phyloP scores from a whole-genome alignment of 495 filamentous ascomycete species.

The Lindgomyces ingoldianus region DNA sequence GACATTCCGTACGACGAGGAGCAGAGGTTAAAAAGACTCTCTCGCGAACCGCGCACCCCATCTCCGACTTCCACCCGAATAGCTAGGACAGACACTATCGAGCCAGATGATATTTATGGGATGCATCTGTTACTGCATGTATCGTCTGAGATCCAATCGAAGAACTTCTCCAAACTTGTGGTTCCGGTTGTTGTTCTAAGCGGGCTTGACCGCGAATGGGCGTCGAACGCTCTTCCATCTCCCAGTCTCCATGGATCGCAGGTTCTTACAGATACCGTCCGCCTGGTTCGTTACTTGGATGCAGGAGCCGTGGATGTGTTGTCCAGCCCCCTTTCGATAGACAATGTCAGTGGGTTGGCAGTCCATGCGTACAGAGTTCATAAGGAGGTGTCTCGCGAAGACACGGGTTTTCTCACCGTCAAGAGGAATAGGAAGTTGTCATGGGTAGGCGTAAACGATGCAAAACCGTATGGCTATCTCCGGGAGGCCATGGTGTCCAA shows the following conservation, averaged over 20 bases:
- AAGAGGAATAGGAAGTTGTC: slow-evolving; percentile 78
- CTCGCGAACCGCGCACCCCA: slow-evolving; percentile 38
- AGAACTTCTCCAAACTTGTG: slow-evolving; percentile 38
- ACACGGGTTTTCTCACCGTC: slow-evolving; percentile 64
- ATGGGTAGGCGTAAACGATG: slow-evolving; percentile 86
- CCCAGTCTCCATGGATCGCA: slow-evolving; percentile 38
- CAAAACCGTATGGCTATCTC: slow-evolving; percentile 85
- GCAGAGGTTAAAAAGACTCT: slow-evolving; percentile 38
- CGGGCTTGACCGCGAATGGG: slow-evolving; percentile 37
- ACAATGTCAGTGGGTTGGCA: slow-evolving; percentile 69
- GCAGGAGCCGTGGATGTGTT: slow-evolving; percentile 84
- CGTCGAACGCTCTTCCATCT: slow-evolving; percentile 32
- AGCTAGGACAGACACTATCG: slow-evolving; percentile 16
- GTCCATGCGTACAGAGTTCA: slow-evolving; percentile 81
- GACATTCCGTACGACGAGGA: slow-evolving; percentile 46
- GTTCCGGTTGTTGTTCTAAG: slow-evolving; percentile 41
- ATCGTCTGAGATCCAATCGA: slow-evolving; percentile 39
- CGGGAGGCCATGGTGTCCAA: slow-evolving; percentile 86
- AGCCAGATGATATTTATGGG: slow-evolving; percentile 40
- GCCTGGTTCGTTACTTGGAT: slow-evolving; percentile 71
- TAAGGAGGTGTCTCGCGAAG: slow-evolving; percentile 67
- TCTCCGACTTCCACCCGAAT: slow-evolving; percentile 34
- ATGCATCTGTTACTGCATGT: slow-evolving; percentile 40
- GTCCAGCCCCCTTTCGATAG: slow-evolving; percentile 68
- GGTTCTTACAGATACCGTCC: slow-evolving; percentile 48